Evolutionary conservation across 2,329 filamentous ascomycete genomes (phyloP).

Genomic region (Dactylellina parvicollis): DNA sequence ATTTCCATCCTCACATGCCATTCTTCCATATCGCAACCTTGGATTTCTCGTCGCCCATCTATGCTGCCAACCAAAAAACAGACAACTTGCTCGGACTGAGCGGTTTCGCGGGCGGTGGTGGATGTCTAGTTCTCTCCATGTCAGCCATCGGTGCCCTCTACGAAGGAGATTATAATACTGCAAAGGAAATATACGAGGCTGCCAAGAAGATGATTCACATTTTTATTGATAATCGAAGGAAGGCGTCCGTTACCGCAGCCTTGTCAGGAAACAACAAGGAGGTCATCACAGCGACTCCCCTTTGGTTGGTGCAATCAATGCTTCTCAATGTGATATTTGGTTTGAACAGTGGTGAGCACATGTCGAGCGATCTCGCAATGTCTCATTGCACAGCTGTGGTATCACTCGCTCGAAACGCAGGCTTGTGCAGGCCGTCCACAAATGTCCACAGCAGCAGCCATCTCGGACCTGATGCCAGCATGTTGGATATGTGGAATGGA

Average conservation of each 20-base stretch:
- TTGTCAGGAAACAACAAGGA: slow-evolving; percentile 69
- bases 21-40: slow-evolving; percentile 92
- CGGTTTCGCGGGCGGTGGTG: slow-evolving; percentile 76
- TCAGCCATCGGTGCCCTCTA: slow-evolving; percentile 87
- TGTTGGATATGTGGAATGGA: slow-evolving; percentile 60
- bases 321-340: slow-evolving; percentile 94
- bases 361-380: slow-evolving; percentile 87
- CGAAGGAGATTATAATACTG: slow-evolving; percentile 81
- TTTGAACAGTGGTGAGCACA: slow-evolving; percentile 92
- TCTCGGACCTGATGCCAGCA: slow-evolving; percentile 61
- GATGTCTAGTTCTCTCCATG: slow-evolving; percentile 87
- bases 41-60: slow-evolving; percentile 82
- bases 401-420: slow-evolving; percentile 88
- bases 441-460: slow-evolving; percentile 60
- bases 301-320: slow-evolving; percentile 98
- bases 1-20: slow-evolving; percentile 93
- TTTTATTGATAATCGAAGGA: slow-evolving; percentile 89
- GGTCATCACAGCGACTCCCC: slow-evolving; percentile 72
- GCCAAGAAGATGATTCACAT: slow-evolving; percentile 95
- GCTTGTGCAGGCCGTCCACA: slow-evolving; percentile 69
- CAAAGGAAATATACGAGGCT: slow-evolving; percentile 87
- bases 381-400: slow-evolving; percentile 92
- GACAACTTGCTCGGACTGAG: slow-evolving; percentile 68
- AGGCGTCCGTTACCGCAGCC: slow-evolving; percentile 77
- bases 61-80: slow-evolving; percentile 70